A percentile compares a stretch with the other conserved stretches of the same genome.
phyloP scores from a whole-genome alignment of 306 rosid genomes.

The Fragaria ananassa region DNA sequence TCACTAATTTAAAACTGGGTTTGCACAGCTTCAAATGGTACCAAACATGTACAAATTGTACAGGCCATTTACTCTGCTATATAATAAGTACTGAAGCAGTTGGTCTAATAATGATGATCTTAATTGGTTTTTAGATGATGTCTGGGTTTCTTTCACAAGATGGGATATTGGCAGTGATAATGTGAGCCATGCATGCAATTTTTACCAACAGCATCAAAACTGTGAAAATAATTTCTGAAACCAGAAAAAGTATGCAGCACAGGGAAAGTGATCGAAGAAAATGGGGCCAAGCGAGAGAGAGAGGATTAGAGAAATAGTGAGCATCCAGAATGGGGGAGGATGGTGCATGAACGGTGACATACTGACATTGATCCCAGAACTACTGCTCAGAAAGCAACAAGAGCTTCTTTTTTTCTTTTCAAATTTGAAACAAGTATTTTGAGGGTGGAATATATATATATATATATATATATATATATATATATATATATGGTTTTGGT shows the following conservation, averaged over 20 bases:
- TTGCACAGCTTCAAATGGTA: conserved; percentile 18
- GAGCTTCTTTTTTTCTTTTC: neutral
- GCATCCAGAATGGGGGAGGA: neutral
- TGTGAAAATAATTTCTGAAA: neutral
- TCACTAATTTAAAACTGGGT: neutral
- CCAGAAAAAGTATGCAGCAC: neutral
- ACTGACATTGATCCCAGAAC: conserved; percentile 3
- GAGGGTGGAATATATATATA: neutral
- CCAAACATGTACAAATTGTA: conserved; percentile 11
- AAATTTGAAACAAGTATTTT: neutral
- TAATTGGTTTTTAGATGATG: neutral
- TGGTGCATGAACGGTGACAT: conserved; percentile 1
- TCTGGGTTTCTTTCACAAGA: neutral
- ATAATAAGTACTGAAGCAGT: neutral
- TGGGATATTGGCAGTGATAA: conserved; percentile 10
- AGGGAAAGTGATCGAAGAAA: neutral
- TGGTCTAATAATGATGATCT: neutral
- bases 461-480: too few relatives aligned
- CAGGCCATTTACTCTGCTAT: conserved; percentile 1
- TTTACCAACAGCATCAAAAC: neutral
- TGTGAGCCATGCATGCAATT: conserved; percentile 20
- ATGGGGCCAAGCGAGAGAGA: neutral
- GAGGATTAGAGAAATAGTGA: neutral
- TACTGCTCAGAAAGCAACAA: neutral
- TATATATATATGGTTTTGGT: too few relatives aligned